Percentiles rank a stretch among this genome's conserved stretches.
phyloP scores from a whole-genome alignment of 768 basidiomycete genomes.

The Lactifluus subvellereus region DNA sequence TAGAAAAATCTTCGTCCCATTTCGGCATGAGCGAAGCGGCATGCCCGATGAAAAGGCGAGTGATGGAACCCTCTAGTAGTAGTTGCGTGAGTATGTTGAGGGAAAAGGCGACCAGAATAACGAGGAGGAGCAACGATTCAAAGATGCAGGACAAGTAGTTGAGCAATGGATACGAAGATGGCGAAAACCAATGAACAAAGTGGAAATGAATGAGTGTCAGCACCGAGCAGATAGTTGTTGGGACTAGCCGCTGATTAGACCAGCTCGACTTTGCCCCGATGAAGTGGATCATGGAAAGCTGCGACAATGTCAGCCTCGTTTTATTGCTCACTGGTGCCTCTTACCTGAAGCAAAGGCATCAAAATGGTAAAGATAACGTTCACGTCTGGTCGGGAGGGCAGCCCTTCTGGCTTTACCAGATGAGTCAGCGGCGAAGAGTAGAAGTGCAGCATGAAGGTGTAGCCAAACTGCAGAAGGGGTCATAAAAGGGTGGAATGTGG shows the following conservation, averaged over 20 bases:
- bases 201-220: conserved; percentile 66
- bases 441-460: conserved; percentile 68
- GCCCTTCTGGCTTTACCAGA: conserved; percentile 35
- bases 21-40: conserved; percentile 40
- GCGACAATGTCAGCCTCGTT: not conserved
- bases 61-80: conserved; percentile 52
- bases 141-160: conserved; percentile 71
- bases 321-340: conserved; percentile 12
- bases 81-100: conserved; percentile 65
- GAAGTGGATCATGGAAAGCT: conserved; percentile 61
- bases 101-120: conserved; percentile 52
- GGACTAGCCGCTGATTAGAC: conserved; percentile 63
- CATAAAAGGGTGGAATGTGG: not conserved
- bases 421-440: conserved; percentile 66
- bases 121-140: conserved; percentile 53
- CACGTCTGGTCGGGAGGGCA: conserved; percentile 61
- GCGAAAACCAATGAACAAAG: conserved; percentile 45
- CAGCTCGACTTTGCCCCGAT: conserved; percentile 58
- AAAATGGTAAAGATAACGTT: conserved; percentile 69
- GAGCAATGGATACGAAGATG: conserved; percentile 56
- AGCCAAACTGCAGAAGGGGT: conserved; percentile 50
- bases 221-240: conserved; percentile 57
- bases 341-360: conserved; percentile 66
- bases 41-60: conserved; percentile 54
- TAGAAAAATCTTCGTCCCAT: conserved; percentile 67